These are phyloP conservation scores for Claviceps humidiphila DNA, from an alignment of 2,329 filamentous ascomycete genomes.

Conservation along the genomic window DNA sequence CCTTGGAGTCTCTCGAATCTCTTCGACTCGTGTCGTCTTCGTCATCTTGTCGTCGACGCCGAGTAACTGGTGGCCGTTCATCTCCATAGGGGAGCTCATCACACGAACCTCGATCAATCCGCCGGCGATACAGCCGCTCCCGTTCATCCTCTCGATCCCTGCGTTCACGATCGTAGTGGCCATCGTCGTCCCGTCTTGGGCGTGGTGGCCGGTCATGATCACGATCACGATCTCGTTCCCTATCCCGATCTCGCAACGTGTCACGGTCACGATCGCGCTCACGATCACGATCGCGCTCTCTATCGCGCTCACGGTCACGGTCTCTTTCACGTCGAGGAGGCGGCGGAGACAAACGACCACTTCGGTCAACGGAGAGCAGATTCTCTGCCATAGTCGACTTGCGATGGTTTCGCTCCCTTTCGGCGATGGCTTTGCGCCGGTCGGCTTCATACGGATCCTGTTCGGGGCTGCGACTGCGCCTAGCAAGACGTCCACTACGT, in stretches of 20 bases:
- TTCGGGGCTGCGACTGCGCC: slow-evolving; percentile 79
- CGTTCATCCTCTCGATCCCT: slow-evolving; percentile 82
- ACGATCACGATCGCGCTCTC: slow-evolving; percentile 19
- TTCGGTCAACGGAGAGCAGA: slow-evolving; percentile 39
- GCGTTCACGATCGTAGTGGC: slow-evolving; percentile 73
- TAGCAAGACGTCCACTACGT: slow-evolving; percentile 41
- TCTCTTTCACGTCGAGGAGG: slow-evolving; percentile 28
- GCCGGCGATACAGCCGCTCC: slow-evolving; percentile 75
- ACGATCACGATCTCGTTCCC: slow-evolving; percentile 14
- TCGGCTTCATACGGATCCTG: slow-evolving; percentile 91
- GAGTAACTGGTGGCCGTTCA: slow-evolving; percentile 48
- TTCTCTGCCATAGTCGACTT: slow-evolving; percentile 60
- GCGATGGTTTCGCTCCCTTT: slow-evolving; percentile 85
- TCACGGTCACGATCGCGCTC: slow-evolving; percentile 15
- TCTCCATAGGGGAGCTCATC: slow-evolving; percentile 90
- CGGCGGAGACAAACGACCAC: slow-evolving; percentile 30
- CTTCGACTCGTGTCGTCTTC: slow-evolving; percentile 56
- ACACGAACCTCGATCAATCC: slow-evolving; percentile 59
- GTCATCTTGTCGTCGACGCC: slow-evolving; percentile 67
- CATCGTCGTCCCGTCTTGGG: slow-evolving; percentile 47
- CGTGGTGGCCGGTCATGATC: slow-evolving; percentile 38
- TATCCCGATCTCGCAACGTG: slow-evolving; percentile 21
- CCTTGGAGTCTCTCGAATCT: slow-evolving; percentile 56
- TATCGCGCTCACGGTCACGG: slow-evolving; percentile 29
- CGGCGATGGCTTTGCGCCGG: slow-evolving; percentile 81